Evolutionary conservation across 495 filamentous ascomycete genomes (phyloP).

Genomic region (Tuber indicum): DNA sequence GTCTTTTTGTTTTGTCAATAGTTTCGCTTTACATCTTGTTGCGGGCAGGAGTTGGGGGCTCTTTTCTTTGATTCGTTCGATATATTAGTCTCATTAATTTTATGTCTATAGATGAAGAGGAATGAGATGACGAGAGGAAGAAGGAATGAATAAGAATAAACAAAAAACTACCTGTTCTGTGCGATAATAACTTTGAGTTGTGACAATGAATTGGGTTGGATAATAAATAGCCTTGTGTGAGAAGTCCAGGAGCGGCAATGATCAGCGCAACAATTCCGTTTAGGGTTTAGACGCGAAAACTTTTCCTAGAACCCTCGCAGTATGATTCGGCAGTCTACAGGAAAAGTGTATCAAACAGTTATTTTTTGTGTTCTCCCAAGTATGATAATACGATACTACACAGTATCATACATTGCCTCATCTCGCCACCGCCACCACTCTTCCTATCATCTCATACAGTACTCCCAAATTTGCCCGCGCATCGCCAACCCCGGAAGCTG

Average conservation of each 20-base stretch:
- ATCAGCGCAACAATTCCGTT: neutral
- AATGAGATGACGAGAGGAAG: neutral
- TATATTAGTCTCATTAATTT: neutral
- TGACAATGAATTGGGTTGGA: neutral
- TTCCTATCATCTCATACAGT: neutral
- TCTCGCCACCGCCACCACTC: neutral
- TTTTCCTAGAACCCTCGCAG: too few species aligned
- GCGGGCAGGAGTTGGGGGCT: neutral
- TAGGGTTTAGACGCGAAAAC: neutral
- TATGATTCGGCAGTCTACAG: too few species aligned
- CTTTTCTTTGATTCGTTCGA: neutral
- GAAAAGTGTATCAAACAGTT: too few species aligned
- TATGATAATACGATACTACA: neutral
- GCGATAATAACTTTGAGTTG: neutral
- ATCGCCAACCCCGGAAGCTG: neutral
- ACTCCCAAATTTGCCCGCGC: neutral
- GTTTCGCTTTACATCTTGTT: neutral
- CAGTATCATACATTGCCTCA: neutral
- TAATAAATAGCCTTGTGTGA: neutral
- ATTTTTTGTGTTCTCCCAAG: neutral
- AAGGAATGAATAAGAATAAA: neutral
- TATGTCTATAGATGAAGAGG: neutral
- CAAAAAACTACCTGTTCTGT: neutral
- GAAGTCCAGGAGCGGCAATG: neutral
- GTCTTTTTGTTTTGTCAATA: neutral